Evolutionary conservation across 495 filamentous ascomycete genomes (phyloP).

Genomic region (Hypoxylon perforatum): DNA sequence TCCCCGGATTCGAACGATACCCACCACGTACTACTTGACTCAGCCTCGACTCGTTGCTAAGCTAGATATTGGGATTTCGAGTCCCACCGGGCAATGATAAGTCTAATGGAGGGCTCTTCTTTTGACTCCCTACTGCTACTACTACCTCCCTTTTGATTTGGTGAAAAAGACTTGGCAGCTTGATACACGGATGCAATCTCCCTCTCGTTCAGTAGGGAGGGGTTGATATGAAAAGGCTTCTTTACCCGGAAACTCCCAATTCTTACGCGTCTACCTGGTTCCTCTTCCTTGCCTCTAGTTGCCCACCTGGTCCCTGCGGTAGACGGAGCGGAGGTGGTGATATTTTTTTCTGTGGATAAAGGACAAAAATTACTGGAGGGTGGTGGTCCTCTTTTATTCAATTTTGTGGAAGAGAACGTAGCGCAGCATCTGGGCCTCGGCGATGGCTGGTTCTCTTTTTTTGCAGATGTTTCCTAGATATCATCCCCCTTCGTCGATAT

Average conservation of each 20-base stretch:
- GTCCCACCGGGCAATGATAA: constrained; percentile 15
- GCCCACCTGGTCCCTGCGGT: constrained; percentile 37
- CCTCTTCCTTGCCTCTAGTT: constrained; percentile 43
- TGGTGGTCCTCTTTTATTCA: constrained; percentile 27
- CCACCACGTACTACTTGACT: constrained; percentile 6
- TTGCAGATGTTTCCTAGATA: constrained; percentile 31
- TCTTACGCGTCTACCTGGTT: constrained; percentile 43
- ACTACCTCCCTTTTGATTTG: constrained; percentile 35
- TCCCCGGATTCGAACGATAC: constrained; percentile 26
- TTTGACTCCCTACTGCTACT: constrained; percentile 14
- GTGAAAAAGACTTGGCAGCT: constrained; percentile 32
- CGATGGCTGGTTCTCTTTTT: constrained; percentile 34
- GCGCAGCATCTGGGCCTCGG: constrained; percentile 22
- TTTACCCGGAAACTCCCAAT: constrained; percentile 38
- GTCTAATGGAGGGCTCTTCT: constrained; percentile 27
- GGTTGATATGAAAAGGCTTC: constrained; percentile 47
- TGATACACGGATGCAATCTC: constrained; percentile 37
- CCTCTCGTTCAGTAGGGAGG: constrained; percentile 23
- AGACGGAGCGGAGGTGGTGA: constrained; percentile 44
- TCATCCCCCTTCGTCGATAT: constrained; percentile 16
- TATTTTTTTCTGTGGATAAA: constrained; percentile 43
- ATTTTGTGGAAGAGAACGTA: constrained; percentile 27
- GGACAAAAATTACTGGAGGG: constrained; percentile 29
- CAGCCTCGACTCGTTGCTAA: not conserved
- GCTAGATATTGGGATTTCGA: not conserved